These are phyloP conservation scores for Hygrophoropsis aurantiaca DNA, from an alignment of 768 basidiomycete genomes.

Conservation along the genomic window DNA sequence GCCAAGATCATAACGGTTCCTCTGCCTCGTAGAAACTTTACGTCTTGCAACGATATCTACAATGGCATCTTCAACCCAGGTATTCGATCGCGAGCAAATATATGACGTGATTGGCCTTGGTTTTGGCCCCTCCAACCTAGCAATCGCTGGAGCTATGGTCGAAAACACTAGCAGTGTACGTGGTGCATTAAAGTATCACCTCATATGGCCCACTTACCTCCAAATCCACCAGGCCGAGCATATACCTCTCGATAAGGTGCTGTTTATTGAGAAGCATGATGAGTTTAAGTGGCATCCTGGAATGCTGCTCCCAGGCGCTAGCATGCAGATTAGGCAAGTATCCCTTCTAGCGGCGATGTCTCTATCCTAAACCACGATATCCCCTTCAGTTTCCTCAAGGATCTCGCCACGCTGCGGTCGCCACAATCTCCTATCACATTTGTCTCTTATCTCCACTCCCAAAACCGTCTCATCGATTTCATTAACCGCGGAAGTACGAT, in stretches of 20 bases:
- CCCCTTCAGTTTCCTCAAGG: constrained; percentile 46
- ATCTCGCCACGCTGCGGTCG: constrained; percentile 51
- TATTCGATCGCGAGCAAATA: background rate
- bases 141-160: constrained; percentile 48
- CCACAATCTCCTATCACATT: constrained; percentile 54
- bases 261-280: constrained; percentile 50
- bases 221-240: constrained; percentile 6
- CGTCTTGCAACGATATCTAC: no score
- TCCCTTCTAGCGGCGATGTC: background rate
- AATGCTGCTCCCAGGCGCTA: constrained; percentile 51
- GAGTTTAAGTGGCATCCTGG: constrained; percentile 56
- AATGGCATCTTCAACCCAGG: no score
- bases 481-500: constrained; percentile 53
- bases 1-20: no score
- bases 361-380: constrained; percentile 5
- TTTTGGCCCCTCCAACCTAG: constrained; percentile 54
- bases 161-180: constrained; percentile 35
- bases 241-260: constrained; percentile 27
- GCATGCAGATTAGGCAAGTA: constrained; percentile 52
- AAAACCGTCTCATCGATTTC: constrained; percentile 48
- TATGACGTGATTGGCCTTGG: constrained; percentile 49
- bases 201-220: background rate
- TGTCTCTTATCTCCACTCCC: constrained; percentile 49
- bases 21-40: no score
- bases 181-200: constrained; percentile 5